Percentiles rank a stretch among this genome's conserved stretches.
phyloP scores from a whole-genome alignment of 306 rosid genomes.

The Comarum palustre region DNA sequence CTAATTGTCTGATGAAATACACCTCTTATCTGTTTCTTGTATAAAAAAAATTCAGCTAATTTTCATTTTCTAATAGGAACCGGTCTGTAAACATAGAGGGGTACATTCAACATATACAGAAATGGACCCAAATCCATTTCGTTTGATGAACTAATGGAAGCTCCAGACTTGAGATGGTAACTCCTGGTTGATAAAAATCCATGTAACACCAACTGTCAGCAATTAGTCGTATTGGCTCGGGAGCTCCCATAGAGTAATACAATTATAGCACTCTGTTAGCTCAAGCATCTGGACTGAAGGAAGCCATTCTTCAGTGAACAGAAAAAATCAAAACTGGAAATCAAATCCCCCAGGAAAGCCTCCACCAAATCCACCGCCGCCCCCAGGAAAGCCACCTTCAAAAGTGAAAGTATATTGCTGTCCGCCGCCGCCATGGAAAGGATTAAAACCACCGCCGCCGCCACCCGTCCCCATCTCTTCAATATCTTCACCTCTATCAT shows the following conservation, averaged over 20 bases:
- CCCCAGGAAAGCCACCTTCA: conserved; percentile 73
- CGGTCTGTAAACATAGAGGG: neutral
- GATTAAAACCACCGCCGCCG: conserved; percentile 73
- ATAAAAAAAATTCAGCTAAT: conserved; percentile 4
- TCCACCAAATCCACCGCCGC: conserved; percentile 44
- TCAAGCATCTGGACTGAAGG: neutral
- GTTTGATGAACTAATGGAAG: conserved; percentile 30
- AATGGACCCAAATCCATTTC: conserved; percentile 22
- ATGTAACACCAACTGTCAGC: conserved; percentile 38
- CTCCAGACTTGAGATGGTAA: conserved; percentile 26
- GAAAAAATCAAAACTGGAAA: conserved; percentile 58
- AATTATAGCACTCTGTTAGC: conserved; percentile 3
- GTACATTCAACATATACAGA: conserved; percentile 19
- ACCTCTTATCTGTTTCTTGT: neutral
- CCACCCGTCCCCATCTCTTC: conserved; percentile 76
- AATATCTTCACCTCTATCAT: conserved; percentile 92
- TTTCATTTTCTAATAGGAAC: conserved; percentile 11
- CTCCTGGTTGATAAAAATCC: conserved; percentile 13
- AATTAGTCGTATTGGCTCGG: conserved; percentile 39
- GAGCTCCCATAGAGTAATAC: conserved; percentile 27
- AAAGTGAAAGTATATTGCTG: conserved; percentile 66
- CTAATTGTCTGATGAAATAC: neutral
- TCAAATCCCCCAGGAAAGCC: conserved; percentile 73
- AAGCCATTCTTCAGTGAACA: neutral
- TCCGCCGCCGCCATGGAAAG: conserved; percentile 83